Conservation (phyloP, 2,329 filamentous ascomycete species). For the Trematosphaeria pertusa region DNA sequence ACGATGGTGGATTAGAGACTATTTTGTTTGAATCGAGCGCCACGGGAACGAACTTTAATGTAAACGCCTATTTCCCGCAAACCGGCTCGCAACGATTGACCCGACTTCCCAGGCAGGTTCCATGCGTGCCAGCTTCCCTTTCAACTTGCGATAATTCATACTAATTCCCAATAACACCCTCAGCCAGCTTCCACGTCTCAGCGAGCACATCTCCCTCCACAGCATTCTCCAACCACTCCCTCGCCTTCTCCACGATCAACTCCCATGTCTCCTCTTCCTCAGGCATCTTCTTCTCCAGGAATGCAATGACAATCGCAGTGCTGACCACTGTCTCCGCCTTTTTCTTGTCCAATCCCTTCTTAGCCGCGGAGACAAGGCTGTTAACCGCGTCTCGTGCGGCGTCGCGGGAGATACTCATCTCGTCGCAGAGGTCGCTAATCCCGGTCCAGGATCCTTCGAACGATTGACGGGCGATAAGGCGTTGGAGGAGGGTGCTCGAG, state of each 20-base stretch:
- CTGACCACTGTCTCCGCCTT: constrained; percentile 21
- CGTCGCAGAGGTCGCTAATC: constrained; percentile 23
- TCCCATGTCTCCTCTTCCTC: constrained; percentile 65
- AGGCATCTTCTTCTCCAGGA: constrained; percentile 54
- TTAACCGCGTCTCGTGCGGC: constrained; percentile 6
- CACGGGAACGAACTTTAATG: too few relatives aligned
- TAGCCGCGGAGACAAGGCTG: constrained; percentile 6
- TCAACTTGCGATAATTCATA: too few relatives aligned
- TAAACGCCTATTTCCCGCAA: too few relatives aligned
- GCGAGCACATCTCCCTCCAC: constrained; percentile 10
- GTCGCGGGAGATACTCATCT: constrained; percentile 23
- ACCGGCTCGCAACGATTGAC: too few relatives aligned
- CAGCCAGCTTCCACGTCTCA: constrained; percentile 11
- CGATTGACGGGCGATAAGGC: constrained; percentile 60
- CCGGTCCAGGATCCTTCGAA: constrained; percentile 63
- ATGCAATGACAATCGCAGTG: constrained; percentile 55
- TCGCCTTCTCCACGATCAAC: constrained; percentile 66
- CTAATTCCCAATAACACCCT: constrained; percentile 2
- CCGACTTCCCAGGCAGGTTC: too few relatives aligned
- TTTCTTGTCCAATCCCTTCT: constrained; percentile 20
- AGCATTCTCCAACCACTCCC: constrained; percentile 54
- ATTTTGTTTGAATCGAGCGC: too few relatives aligned
- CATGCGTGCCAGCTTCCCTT: too few relatives aligned
- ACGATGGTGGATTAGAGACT: too few relatives aligned
- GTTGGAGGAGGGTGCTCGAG: constrained; percentile 38